These are phyloP conservation scores for Colletotrichum cereale DNA, from an alignment of 2,329 filamentous ascomycete genomes.

Conservation along the genomic window DNA sequence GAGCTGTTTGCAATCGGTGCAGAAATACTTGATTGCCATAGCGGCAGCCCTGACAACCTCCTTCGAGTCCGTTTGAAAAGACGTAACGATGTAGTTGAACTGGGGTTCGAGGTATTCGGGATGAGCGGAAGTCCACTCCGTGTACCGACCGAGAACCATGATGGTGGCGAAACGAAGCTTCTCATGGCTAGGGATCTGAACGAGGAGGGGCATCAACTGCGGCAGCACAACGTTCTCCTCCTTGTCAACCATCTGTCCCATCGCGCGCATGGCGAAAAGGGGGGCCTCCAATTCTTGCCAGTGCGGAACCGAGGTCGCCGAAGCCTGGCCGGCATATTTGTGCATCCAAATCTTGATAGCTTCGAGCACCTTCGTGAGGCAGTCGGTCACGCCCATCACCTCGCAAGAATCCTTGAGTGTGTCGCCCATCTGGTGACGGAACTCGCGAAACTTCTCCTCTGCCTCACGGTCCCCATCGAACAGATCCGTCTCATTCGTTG, in stretches of 20 bases:
- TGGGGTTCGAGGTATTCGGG: conserved; percentile 93
- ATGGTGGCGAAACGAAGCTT: conserved; percentile 99
- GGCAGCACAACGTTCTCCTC: conserved; percentile 90
- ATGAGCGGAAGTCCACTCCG: conserved; percentile 96
- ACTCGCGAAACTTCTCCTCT: conserved; percentile 97
- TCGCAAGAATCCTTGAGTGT: conserved; percentile 97
- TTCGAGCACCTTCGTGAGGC: conserved; percentile 87
- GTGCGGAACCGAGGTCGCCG: conserved; percentile 81
- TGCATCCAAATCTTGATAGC: conserved; percentile 91
- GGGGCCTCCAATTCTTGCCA: conserved; percentile 98
- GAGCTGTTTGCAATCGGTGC: conserved; percentile 90
- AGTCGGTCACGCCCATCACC: conserved; percentile 93
- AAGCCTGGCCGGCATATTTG: conserved; percentile 82
- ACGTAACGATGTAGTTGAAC: conserved; percentile 94
- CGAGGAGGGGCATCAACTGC: conserved; percentile 91
- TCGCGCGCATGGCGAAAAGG: conserved; percentile 92
- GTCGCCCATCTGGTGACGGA: conserved; percentile 97
- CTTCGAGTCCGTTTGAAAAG: conserved; percentile 88
- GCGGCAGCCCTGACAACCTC: conserved; percentile 94
- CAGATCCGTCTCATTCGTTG: conserved; percentile 80
- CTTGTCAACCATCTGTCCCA: conserved; percentile 94
- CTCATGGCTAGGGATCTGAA: conserved; percentile 94
- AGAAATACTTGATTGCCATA: conserved; percentile 96
- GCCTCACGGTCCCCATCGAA: conserved; percentile 97
- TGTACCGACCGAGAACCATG: conserved; percentile 96